Percentiles rank a stretch among this genome's conserved stretches.
Conservation (phyloP, 768 basidiomycete species). For the Auricularia cornea region DNA sequence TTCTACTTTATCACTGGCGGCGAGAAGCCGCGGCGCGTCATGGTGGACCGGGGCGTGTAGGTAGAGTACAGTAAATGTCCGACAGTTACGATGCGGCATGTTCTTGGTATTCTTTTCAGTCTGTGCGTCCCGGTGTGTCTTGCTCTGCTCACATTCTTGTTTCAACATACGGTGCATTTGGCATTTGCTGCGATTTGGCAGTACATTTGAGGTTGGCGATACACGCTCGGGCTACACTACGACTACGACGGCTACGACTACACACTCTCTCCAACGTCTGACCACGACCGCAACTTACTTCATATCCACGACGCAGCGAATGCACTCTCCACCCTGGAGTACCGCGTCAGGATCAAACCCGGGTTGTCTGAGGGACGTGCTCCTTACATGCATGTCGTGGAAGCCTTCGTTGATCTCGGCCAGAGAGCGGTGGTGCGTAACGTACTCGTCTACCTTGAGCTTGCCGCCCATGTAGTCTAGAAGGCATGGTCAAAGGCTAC, state of each 20-base stretch:
- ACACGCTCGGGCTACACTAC: neutral
- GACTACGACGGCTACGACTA: neutral
- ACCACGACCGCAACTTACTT: slow-evolving; percentile 12
- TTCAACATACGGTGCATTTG: too few species aligned
- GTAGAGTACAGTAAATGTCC: neutral
- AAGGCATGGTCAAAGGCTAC: too few species aligned
- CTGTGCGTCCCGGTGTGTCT: too few species aligned
- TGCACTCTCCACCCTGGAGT: slow-evolving; percentile 69
- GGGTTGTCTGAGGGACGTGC: neutral
- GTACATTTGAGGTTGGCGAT: neutral
- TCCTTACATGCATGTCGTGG: slow-evolving; percentile 91
- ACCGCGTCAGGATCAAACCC: slow-evolving; percentile 5
- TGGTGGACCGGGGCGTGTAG: slow-evolving; percentile 39
- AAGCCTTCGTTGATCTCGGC: slow-evolving; percentile 81
- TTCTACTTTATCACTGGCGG: slow-evolving; percentile 40
- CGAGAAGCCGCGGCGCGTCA: slow-evolving; percentile 28
- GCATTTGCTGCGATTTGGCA: neutral
- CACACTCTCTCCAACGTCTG: neutral
- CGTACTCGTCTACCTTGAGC: slow-evolving; percentile 91
- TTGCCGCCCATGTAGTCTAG: slow-evolving; percentile 74
- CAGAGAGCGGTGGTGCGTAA: slow-evolving; percentile 75
- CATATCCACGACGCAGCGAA: slow-evolving; percentile 95
- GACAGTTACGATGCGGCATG: neutral
- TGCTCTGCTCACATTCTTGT: too few species aligned
- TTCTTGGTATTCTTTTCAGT: neutral